Evolutionary conservation across 2,329 filamentous ascomycete genomes (phyloP).

Genomic region (Curvularia sp.): DNA sequence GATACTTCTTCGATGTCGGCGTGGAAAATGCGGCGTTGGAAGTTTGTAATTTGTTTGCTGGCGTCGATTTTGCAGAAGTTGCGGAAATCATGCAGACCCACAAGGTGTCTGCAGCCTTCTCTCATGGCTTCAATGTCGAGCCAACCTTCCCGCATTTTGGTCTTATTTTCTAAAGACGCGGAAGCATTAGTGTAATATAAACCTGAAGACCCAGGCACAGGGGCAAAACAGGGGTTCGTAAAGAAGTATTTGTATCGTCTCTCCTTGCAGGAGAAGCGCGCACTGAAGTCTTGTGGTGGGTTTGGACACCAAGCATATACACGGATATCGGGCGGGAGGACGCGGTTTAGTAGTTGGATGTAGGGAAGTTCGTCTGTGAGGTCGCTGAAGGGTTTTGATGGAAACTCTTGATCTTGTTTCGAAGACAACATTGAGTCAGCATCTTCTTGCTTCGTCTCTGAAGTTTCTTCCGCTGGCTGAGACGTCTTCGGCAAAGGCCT

Average conservation of each 20-base stretch:
- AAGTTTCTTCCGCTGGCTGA: slow-evolving; percentile 11
- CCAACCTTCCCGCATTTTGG: slow-evolving; percentile 65
- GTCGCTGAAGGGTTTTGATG: slow-evolving; percentile 64
- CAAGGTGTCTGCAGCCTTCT: slow-evolving; percentile 77
- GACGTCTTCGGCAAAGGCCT: slow-evolving; percentile 60
- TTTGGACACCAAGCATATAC: slow-evolving; percentile 91
- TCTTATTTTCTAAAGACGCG: background rate
- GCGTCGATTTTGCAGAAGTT: slow-evolving; percentile 97
- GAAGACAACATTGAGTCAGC: slow-evolving; percentile 4
- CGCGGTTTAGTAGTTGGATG: slow-evolving; percentile 79
- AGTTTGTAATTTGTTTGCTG: slow-evolving; percentile 87
- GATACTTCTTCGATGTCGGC: slow-evolving; percentile 70
- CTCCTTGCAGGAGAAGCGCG: slow-evolving; percentile 90
- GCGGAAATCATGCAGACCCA: slow-evolving; percentile 90
- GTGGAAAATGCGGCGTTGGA: slow-evolving; percentile 78
- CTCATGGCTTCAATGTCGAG: slow-evolving; percentile 89
- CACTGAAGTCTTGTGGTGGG: slow-evolving; percentile 81
- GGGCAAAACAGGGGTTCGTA: slow-evolving; percentile 86
- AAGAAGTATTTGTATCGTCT: slow-evolving; percentile 97
- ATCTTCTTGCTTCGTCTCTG: slow-evolving; percentile 3
- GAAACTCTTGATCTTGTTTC: slow-evolving; percentile 23
- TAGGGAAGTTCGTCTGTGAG: slow-evolving; percentile 85
- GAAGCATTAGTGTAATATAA: slow-evolving; percentile 48
- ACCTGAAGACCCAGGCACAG: slow-evolving; percentile 65
- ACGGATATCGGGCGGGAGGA: slow-evolving; percentile 88